Percentiles rank a stretch among this genome's conserved stretches.
Evolutionary conservation across 495 filamentous ascomycete species (phyloP).

Genomic region (Aspergillus wentii): DNA sequence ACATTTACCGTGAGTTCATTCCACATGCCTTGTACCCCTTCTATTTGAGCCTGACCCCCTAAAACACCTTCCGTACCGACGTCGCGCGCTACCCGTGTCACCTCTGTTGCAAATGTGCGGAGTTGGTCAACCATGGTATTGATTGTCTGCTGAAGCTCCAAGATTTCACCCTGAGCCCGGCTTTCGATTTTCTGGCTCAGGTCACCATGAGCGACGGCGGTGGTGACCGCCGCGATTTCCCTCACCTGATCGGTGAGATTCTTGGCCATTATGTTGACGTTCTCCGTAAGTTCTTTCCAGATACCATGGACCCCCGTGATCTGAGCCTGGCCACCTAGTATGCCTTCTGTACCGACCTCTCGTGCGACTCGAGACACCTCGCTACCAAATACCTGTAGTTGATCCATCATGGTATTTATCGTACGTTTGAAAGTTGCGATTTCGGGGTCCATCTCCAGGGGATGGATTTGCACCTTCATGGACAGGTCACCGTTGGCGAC

Average conservation of each 20-base stretch:
- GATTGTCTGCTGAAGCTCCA: constrained; percentile 95
- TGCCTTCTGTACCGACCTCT: constrained; percentile 96
- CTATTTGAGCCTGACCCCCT: constrained; percentile 93
- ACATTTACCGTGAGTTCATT: constrained; percentile 97
- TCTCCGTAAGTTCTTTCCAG: constrained; percentile 96
- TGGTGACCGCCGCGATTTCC: constrained; percentile 95
- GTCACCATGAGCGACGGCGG: constrained; percentile 93
- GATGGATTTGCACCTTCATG: constrained; percentile 96
- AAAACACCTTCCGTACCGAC: constrained; percentile 97
- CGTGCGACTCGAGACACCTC: constrained; percentile 95
- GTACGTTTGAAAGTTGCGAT: constrained; percentile 99
- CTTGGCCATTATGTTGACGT: constrained; percentile 97
- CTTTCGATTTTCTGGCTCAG: constrained; percentile 94
- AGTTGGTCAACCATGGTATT: constrained; percentile 99
- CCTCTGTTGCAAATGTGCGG: constrained; percentile 93
- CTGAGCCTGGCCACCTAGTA: constrained; percentile 92
- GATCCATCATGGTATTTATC: constrained; percentile 97
- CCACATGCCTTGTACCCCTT: constrained; percentile 83
- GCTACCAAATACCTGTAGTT: constrained; percentile 93
- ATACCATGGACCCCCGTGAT: constrained; percentile 95
- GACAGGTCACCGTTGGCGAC: constrained; percentile 94
- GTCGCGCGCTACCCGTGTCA: constrained; percentile 92
- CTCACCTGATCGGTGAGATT: constrained; percentile 83
- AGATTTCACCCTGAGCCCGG: constrained; percentile 90
- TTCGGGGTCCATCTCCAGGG: constrained; percentile 96